Conservation (phyloP, 495 filamentous ascomycete genomes). For the Astrothelium macrocarpum region DNA sequence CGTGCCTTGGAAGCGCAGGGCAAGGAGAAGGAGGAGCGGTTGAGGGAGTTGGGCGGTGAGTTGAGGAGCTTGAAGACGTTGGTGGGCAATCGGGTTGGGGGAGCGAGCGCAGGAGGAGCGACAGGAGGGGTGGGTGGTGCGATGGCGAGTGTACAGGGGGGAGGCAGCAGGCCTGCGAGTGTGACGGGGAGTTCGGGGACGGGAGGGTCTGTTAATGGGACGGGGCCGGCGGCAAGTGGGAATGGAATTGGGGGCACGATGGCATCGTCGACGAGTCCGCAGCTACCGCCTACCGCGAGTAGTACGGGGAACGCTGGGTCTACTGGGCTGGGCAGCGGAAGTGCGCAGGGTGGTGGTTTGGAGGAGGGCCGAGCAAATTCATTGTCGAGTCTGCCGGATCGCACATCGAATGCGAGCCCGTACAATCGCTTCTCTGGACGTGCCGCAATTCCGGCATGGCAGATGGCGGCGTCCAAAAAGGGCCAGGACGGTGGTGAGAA, state of each 20-base stretch:
- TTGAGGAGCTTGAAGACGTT: constrained; percentile 87
- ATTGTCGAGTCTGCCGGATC: constrained; percentile 16
- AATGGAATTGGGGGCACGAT: background rate
- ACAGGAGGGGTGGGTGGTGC: background rate
- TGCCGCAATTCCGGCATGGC: constrained; percentile 75
- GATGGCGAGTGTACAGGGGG: background rate
- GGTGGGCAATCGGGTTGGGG: constrained; percentile 67
- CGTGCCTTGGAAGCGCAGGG: constrained; percentile 80
- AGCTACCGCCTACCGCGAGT: too few species aligned
- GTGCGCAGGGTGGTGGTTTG: background rate
- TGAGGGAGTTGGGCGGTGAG: constrained; percentile 80
- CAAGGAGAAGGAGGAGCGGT: constrained; percentile 64
- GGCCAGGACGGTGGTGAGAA: constrained; percentile 30
- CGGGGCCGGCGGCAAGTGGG: constrained; percentile 4
- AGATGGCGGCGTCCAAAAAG: constrained; percentile 65
- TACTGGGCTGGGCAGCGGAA: too few species aligned
- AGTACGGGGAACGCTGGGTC: too few species aligned
- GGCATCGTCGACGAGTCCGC: constrained; percentile 9
- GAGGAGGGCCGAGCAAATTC: constrained; percentile 9
- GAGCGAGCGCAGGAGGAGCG: constrained; percentile 17
- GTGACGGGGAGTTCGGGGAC: background rate
- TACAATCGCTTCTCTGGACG: constrained; percentile 38
- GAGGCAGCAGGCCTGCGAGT: background rate
- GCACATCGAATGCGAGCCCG: constrained; percentile 27
- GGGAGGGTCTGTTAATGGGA: too few species aligned